Evolutionary conservation across 768 basidiomycete species (phyloP).

Genomic region (Mycena kentingensis): DNA sequence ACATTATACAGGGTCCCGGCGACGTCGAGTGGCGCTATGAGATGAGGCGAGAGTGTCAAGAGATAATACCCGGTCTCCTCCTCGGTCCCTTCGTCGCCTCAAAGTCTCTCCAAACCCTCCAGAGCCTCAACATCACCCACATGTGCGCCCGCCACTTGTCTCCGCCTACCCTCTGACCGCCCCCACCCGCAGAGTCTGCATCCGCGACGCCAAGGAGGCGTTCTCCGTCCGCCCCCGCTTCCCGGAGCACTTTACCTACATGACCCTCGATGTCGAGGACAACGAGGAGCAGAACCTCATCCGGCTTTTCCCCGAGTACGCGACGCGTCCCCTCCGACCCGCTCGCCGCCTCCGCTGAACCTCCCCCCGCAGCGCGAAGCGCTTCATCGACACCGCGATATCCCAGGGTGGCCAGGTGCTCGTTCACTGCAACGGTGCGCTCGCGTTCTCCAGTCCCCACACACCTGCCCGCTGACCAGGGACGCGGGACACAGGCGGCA

Average conservation of each 20-base stretch:
- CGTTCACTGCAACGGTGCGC: constrained; percentile 85
- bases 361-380: constrained; percentile 58
- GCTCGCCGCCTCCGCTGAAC: background rate
- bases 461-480: background rate
- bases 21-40: constrained; percentile 93
- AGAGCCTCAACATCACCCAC: constrained; percentile 72
- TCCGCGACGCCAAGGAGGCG: constrained; percentile 86
- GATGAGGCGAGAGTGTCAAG: constrained; percentile 94
- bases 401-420: constrained; percentile 68
- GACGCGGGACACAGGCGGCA: constrained; percentile 59
- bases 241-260: constrained; percentile 73
- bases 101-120: constrained; percentile 74
- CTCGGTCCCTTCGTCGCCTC: constrained; percentile 90
- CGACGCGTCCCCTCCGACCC: constrained; percentile 27
- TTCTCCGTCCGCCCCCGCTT: constrained; percentile 89
- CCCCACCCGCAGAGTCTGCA: constrained; percentile 65
- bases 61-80: constrained; percentile 79
- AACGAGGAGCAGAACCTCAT: constrained; percentile 96
- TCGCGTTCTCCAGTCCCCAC: background rate
- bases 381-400: constrained; percentile 74
- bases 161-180: constrained; percentile 17
- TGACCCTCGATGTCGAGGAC: constrained; percentile 86
- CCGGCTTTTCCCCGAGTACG: constrained; percentile 79
- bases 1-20: constrained; percentile 74
- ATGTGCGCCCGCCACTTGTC: constrained; percentile 52